phyloP scores from a whole-genome alignment of 768 basidiomycete genomes.

The Phallus indusiatus region DNA sequence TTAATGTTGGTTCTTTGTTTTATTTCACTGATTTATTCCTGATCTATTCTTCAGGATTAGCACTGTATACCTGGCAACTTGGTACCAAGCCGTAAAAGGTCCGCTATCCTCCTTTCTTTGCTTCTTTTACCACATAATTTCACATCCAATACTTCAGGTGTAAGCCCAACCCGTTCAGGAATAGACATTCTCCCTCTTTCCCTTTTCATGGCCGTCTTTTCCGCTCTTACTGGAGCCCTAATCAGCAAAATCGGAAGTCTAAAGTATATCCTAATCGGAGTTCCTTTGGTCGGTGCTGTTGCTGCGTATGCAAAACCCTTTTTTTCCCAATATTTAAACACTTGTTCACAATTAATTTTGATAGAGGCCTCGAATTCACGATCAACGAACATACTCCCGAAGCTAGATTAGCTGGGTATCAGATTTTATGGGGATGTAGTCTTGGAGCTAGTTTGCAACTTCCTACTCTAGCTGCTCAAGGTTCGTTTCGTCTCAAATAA shows the following conservation, averaged over 20 bases:
- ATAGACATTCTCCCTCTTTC: slow-evolving; percentile 5
- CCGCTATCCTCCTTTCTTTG: background rate
- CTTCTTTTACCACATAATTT: background rate
- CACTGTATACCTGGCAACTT: slow-evolving; percentile 5
- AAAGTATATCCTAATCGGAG: background rate
- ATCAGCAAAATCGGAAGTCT: slow-evolving; percentile 3
- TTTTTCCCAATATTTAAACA: no score
- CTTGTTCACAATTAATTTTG: background rate
- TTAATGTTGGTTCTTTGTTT: background rate
- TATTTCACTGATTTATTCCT: background rate
- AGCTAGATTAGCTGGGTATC: background rate
- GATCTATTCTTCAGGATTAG: background rate
- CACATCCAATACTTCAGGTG: background rate
- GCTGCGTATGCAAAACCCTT: background rate
- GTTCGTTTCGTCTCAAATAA: background rate
- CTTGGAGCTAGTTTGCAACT: background rate
- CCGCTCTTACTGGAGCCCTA: background rate
- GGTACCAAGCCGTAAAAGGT: slow-evolving; percentile 10
- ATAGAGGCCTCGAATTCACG: slow-evolving; percentile 3
- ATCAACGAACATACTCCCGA: slow-evolving; percentile 1
- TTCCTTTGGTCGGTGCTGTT: background rate
- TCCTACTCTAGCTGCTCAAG: slow-evolving; percentile 2
- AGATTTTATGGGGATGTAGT: slow-evolving; percentile 5
- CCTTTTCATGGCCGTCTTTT: background rate
- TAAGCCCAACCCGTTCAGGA: slow-evolving; percentile 4